phyloP scores from a whole-genome alignment of 108 stramenopile species.

The Pseudonitzschia multiseries region DNA sequence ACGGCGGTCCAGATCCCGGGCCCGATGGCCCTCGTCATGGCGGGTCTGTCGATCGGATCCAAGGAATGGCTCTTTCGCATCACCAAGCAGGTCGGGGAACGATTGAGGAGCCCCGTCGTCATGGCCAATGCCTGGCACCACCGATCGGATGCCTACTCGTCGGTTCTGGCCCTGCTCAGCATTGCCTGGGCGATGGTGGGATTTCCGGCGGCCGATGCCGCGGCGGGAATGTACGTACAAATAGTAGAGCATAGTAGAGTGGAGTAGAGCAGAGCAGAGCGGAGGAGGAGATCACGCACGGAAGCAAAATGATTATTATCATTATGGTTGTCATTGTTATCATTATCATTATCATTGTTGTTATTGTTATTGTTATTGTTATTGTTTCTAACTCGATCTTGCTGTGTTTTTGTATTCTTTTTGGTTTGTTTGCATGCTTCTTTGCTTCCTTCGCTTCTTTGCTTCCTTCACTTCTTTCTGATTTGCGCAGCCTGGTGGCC shows the following conservation, averaged over 20 bases:
- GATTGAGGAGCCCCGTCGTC: slow-evolving; percentile 87
- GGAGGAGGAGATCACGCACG: no score
- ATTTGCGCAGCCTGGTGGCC: slow-evolving; percentile 60
- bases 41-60: slow-evolving; percentile 76
- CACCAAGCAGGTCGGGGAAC: slow-evolving; percentile 82
- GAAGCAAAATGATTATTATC: no score
- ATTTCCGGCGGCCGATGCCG: slow-evolving; percentile 81
- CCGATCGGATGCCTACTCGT: slow-evolving; percentile 93
- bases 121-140: slow-evolving; percentile 99
- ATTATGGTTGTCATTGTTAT: no score
- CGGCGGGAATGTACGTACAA: slow-evolving; percentile 69
- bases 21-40: slow-evolving; percentile 82
- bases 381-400: not conserved
- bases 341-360: no score
- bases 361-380: no score
- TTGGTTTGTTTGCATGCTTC: not conserved
- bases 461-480: not conserved
- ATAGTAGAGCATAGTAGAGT: no score
- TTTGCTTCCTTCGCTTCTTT: not conserved
- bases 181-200: slow-evolving; percentile 84
- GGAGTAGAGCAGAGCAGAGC: no score
- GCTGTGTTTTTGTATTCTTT: slow-evolving; percentile 19
- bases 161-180: slow-evolving; percentile 84
- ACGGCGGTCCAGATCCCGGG: slow-evolving; percentile 56
- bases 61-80: slow-evolving; percentile 94